Evolutionary conservation across 345 rosid genomes (phyloP).

Genomic region (Eucalyptus dawsonii): DNA sequence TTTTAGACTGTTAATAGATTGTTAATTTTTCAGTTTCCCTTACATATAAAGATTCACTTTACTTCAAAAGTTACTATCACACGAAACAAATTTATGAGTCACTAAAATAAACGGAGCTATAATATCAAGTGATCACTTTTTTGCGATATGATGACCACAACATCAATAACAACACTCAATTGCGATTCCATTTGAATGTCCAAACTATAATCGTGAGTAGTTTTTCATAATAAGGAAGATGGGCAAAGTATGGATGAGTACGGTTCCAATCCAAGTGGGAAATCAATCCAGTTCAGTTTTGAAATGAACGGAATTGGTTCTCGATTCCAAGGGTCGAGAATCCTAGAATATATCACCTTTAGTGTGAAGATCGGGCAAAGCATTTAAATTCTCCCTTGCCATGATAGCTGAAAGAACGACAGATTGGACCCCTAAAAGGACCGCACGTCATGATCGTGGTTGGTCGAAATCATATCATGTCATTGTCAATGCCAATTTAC

Average conservation of each 20-base stretch:
- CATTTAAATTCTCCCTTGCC: background rate
- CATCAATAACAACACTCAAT: background rate
- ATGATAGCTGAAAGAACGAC: background rate
- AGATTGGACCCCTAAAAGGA: background rate
- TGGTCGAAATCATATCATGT: background rate
- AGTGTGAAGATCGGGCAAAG: background rate
- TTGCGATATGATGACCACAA: rapidly evolving
- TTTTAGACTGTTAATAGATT: background rate
- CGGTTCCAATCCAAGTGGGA: background rate
- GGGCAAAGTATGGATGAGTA: background rate
- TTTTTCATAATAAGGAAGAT: background rate
- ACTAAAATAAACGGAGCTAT: too few species aligned
- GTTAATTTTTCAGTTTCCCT: background rate
- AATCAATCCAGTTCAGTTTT: background rate
- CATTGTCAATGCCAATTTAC: background rate
- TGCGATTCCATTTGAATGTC: background rate
- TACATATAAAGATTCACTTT: too few species aligned
- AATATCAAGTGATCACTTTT: background rate
- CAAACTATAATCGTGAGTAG: background rate
- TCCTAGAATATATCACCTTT: background rate
- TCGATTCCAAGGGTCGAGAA: too few species aligned
- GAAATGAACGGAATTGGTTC: too few species aligned
- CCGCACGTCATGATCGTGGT: background rate
- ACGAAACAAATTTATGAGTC: background rate
- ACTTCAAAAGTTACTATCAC: background rate